phyloP scores from a whole-genome alignment of 371 early-diverging fungal species.

The Haplosporangium sp. region DNA sequence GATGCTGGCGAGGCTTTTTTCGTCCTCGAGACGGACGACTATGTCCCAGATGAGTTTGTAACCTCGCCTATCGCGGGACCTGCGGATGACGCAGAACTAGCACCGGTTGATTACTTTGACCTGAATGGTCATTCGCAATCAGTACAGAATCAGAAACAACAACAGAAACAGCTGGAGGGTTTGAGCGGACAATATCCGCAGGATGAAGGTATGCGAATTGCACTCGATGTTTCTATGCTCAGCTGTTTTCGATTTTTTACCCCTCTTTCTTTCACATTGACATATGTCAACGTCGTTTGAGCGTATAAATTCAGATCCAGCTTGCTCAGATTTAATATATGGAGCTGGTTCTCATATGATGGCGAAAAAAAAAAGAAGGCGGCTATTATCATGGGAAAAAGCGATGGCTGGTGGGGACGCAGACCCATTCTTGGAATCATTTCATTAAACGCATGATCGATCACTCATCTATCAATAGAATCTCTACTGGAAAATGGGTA shows the following conservation, averaged over 20 bases:
- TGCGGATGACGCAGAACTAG: slow-evolving; percentile 22
- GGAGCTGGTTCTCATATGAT: not conserved
- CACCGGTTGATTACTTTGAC: slow-evolving; percentile 52
- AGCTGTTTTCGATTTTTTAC: not conserved
- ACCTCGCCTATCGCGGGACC: slow-evolving; percentile 91
- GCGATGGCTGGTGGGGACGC: too few relatives aligned
- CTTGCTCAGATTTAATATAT: slow-evolving; percentile 13
- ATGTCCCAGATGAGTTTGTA: slow-evolving; percentile 90
- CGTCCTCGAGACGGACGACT: slow-evolving; percentile 72
- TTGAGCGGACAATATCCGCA: slow-evolving; percentile 17
- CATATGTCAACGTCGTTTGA: slow-evolving; percentile 32
- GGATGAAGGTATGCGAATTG: slow-evolving; percentile 29
- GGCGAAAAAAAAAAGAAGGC: too few relatives aligned
- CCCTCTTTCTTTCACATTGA: slow-evolving; percentile 8
- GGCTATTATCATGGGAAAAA: too few relatives aligned
- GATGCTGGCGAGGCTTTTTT: slow-evolving; percentile 99
- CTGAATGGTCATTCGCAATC: slow-evolving; percentile 17
- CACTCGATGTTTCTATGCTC: not conserved
- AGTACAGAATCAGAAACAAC: slow-evolving; percentile 12
- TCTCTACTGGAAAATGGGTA: slow-evolving; percentile 47
- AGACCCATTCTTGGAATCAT: too few relatives aligned
- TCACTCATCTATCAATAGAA: slow-evolving; percentile 28
- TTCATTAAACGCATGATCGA: not conserved
- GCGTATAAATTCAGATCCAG: slow-evolving; percentile 37
- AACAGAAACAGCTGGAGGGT: slow-evolving; percentile 14